A percentile compares a stretch with the other conserved stretches of the same genome.
phyloP scores from a whole-genome alignment of 768 basidiomycete genomes.

The Boletus subcaerulescens region DNA sequence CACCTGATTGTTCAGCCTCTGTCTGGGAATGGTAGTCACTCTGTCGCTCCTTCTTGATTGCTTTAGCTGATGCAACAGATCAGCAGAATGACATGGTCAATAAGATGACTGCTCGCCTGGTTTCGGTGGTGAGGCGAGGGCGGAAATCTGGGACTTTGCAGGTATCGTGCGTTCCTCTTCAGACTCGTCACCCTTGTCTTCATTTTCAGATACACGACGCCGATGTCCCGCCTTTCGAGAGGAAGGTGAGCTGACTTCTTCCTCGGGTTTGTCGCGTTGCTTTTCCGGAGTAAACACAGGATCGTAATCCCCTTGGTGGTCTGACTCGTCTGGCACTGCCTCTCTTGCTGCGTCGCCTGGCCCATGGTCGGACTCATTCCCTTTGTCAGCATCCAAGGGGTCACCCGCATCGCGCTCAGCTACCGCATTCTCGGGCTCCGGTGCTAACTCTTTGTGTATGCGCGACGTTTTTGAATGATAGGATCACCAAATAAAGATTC shows the following conservation, averaged over 20 bases:
- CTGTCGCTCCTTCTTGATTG: constrained; percentile 3
- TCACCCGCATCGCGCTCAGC: neutral
- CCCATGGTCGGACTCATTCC: neutral
- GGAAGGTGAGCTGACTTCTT: neutral
- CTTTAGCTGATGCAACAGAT: neutral
- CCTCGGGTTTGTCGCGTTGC: neutral
- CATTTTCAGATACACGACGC: constrained; percentile 10
- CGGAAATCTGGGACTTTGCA: neutral
- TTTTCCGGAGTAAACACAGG: neutral
- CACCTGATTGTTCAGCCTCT: constrained; percentile 5
- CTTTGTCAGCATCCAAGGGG: neutral
- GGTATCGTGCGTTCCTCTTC: neutral
- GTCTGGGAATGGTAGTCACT: neutral
- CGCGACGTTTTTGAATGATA: neutral
- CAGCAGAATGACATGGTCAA: too few relatives aligned
- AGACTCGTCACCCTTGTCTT: constrained; percentile 1
- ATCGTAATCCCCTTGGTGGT: neutral
- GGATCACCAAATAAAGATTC: neutral
- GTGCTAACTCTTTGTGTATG: neutral
- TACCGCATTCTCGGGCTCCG: neutral
- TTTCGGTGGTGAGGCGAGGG: constrained; percentile 3
- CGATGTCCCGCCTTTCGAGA: constrained; percentile 2
- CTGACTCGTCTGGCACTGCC: constrained; percentile 1
- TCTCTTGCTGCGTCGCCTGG: neutral
- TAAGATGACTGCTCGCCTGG: neutral